Evolutionary conservation across 2,329 filamentous ascomycete genomes (phyloP), one percentile per base, ranked within the genome.

Genomic region (Penicillium frequentans): DNA sequence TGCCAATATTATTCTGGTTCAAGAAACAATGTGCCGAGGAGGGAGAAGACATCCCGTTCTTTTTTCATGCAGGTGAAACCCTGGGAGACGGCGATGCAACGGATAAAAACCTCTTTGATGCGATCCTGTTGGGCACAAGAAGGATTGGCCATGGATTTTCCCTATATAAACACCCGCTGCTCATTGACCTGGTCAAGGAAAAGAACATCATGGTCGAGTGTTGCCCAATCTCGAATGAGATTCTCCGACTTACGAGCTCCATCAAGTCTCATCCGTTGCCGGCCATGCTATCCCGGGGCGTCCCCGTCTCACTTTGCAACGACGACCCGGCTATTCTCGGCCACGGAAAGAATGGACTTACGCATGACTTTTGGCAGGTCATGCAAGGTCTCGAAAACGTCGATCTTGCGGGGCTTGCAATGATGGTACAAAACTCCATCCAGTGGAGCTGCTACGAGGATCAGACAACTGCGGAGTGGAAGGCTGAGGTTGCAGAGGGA

Each of bases 1-100:
- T 93, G 0, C 92, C 93, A 0, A 86, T 96, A 68, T 79, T 98
- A 0, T 93, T 97, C 74, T 97, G 91, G 91, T 97, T 98, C 82
- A 87, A 88, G 62, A 93, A 93, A 73, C 85, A 89, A 66, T 97
- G 92, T 72, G 84, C 85, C 0, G 82, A 90, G 69, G 88, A 91
- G 68, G 86, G 84, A 2, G 84, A 97, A 37, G 86, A 91, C 49
- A 86, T 99, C 10, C 93, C 93, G 1, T 96, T 97, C 79, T 96
- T 96, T 80, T 96, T 98, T 79, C 93, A 97, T 72, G 93, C 93
- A 0, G 93, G 93, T 62, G 93, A 97, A 75, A 91, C 87, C 33
- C 84, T 96, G 0, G 91, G 91, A 16, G 86, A 90, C 58, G 92
- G 91, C 27, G 87, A 86, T 64, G 82, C 81, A 21, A 88, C 89